Base-by-base conservation (phyloP, 2,329 filamentous ascomycete genomes). In the Ustulina deusta region DNA sequence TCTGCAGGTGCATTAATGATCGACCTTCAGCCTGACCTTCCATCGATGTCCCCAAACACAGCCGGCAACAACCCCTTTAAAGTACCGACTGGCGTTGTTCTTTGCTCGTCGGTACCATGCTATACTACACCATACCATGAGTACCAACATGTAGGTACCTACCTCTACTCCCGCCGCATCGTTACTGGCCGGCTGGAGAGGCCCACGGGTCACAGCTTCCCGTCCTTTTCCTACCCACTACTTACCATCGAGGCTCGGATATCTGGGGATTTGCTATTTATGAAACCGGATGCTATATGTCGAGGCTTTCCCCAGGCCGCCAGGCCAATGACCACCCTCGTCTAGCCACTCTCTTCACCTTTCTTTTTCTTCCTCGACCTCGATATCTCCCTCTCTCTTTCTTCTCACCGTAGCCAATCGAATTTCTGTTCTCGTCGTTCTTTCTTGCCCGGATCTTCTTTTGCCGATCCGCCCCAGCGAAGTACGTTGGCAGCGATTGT, bases 1-100 rank as follows among this genome's bases (percentile, higher is more conserved):
- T 7, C 27, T 17, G 64, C 63, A 48, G 56, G 61, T 54, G 74
- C 74, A 75, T 75, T 72, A 68, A 75, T 73, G 73, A 75, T 75
- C 74, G 63, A 32, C 74, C 64, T 49, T 51, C 51, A 69, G 68
- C 57, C 57, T 46, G 56, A 60, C 59, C 66, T 70, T 68, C 69
- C 68, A 61, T 65, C 56, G 34, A 55, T 44, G 22, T 29, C 61
- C 67, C 65, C 68, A 71, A 65, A 71, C 69, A 61, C 52, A 64
- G 46, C 32, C 49, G 36, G 61, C 60, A 63, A 63, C 54, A 54
- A 34, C 61, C 61, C 55, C 65, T 38, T 48, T 32, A n/a, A 38
- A 34, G 25, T 6, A 22, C 22, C 34, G 55, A 57, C 22, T 38
- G 55, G 54, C 59, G 44, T 57, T 61, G 46, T 55, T 51, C 10